Evolutionary conservation across 768 basidiomycete species (phyloP).

Genomic region (Suillus plorans): DNA sequence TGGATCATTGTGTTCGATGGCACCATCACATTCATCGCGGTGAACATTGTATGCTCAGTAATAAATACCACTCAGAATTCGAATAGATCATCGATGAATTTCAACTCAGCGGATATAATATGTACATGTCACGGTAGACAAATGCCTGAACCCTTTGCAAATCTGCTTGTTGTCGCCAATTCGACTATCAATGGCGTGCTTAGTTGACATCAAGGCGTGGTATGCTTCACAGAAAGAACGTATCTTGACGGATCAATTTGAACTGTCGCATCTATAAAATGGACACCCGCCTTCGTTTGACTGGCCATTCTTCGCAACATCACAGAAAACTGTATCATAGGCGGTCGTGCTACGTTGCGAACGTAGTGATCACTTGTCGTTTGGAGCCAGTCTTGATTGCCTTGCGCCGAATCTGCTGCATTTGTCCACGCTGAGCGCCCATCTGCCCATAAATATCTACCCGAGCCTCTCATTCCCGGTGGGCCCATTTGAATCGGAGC

Average conservation of each 20-base stretch:
- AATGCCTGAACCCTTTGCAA: background rate
- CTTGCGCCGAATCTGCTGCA: background rate
- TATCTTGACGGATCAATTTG: background rate
- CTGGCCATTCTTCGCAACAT: background rate
- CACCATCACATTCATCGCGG: no score
- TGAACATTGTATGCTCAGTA: no score
- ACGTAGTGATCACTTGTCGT: no score
- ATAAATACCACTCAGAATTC: no score
- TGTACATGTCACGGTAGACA: background rate
- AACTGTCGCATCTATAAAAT: background rate
- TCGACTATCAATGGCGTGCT: conserved; percentile 15
- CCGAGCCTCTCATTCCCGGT: background rate
- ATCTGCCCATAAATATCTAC: background rate
- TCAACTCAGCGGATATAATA: background rate
- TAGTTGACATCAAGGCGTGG: conserved; percentile 5
- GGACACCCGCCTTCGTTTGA: background rate
- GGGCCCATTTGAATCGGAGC: background rate
- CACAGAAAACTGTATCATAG: no score
- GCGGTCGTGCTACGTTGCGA: no score
- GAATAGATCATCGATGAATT: background rate
- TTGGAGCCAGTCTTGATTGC: no score
- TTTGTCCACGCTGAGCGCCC: background rate
- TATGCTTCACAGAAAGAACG: background rate
- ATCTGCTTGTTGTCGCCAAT: conserved; percentile 9
- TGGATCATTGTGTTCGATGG: no score